Conservation (phyloP, 2,329 filamentous ascomycete species). For the Ceratocystis lukuohia region DNA sequence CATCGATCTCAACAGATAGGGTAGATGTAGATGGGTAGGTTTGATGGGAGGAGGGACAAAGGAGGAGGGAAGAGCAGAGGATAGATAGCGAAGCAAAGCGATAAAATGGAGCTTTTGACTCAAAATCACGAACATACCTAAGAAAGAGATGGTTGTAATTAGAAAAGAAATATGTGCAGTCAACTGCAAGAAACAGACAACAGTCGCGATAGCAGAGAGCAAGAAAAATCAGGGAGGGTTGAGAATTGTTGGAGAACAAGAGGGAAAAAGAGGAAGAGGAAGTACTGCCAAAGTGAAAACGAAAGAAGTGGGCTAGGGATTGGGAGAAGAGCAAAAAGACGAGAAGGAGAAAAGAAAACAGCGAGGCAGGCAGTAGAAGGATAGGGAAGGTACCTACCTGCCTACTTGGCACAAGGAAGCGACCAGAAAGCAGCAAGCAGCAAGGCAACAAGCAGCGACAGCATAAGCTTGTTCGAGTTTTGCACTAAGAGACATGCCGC, state of each 20-base stretch:
- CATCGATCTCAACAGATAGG: neutral
- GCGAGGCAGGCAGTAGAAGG: slow-evolving; percentile 6
- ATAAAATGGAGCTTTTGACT: neutral
- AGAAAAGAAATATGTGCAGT: slow-evolving; percentile 19
- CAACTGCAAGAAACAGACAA: slow-evolving; percentile 17
- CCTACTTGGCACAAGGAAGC: neutral
- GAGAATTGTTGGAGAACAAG: slow-evolving; percentile 3
- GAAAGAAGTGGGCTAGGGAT: slow-evolving; percentile 11
- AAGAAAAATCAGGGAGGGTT: slow-evolving; percentile 6
- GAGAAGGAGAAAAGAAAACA: slow-evolving; percentile 5
- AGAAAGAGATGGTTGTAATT: slow-evolving; percentile 17
- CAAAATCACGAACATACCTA: slow-evolving; percentile 10
- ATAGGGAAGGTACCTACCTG: neutral
- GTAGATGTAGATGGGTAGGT: neutral
- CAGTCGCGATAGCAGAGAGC: slow-evolving; percentile 14
- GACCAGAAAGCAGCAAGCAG: neutral
- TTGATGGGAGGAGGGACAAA: neutral
- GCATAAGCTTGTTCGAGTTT: slow-evolving; percentile 6
- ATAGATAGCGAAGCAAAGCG: neutral
- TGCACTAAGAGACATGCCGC: neutral
- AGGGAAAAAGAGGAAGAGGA: slow-evolving; percentile 10
- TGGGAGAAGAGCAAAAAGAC: slow-evolving; percentile 11
- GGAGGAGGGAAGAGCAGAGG: neutral
- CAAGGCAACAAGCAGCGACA: neutral
- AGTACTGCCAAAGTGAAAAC: neutral